Base-by-base conservation (phyloP, 257 asterid species). In the Verbena officinalis region DNA sequence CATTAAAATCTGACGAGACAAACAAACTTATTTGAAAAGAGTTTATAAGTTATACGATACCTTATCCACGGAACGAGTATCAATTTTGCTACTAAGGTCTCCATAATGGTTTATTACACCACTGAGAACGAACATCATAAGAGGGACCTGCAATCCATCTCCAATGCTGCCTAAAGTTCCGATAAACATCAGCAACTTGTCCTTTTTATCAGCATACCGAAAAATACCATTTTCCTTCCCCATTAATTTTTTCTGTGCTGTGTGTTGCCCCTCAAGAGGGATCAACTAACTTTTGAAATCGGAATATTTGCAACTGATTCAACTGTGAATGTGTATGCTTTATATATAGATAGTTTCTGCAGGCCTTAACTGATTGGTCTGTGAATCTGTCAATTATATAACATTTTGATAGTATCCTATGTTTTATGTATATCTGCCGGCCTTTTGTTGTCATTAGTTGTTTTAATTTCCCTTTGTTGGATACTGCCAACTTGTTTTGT, bases 71-170 rank as follows among this genome's bases (percentile, higher is more conserved):
- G 73, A 43, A 22, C 40, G 21, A 17, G 50, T 65, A 8, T 91
- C 39, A 67, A 90, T 64, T 13, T 23, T 6, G 12, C 14, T 30
- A 23, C 58, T 55, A 15, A 71, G 80, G 6, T 65, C 53, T 42
- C 90, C 97, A 49, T 81, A 90, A 13, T 82, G 79, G 31, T 90
- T 90, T 72, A 90, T 90, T 0, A 87, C 94, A 24, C 59, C 71
- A 59, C 97, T 90, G 14, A 90, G 88, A 30, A 90, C 87, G 63
- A 65, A 90, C 97, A 90, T 90, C 78, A 52, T 85, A 12, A 90
- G 85, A 24, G 97, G 95, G 70, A 90, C 62, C 62, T 90, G 97
- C 68, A 90, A 36, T n/a, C 97, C 97, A 83, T 90, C 97, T 71
- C 97, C 97, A 16, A 90, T 80, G 77, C 97, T 83, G 6, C 97